Base-by-base conservation (phyloP, 2,329 filamentous ascomycete genomes). In the Fusarium mexicanum region DNA sequence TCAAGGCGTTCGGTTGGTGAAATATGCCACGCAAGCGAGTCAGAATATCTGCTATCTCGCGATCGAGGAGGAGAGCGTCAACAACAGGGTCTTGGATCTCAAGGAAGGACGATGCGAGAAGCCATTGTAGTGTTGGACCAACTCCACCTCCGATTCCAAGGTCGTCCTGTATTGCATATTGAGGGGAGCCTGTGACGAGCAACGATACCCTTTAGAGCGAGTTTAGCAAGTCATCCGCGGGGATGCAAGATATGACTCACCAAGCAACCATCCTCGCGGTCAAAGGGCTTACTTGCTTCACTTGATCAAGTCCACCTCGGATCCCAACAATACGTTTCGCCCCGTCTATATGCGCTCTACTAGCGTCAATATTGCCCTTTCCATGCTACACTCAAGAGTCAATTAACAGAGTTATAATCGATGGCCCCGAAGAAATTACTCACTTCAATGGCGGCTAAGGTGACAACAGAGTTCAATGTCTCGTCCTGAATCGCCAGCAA, bases 391-490 rank as follows among this genome's bases (percentile, higher is more conserved):
- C 6, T 4, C 13, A 11, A 29, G 6, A 17, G 53, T 77, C 20
- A 75, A 53, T 17, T 17, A 20, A 12, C 3, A 5, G 8, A 2
- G 14, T 13, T 16, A 8, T 26, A 26, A 4, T 9, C 6, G 11
- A 8, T 5, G 40, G 4, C 14, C 2, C 3, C 6, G 7, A 8
- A 13, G 20, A 8, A n/a, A 24, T 8, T 8, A 46, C 82, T 82
- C 71, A 89, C 88, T 77, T 90, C 88, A 53, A 90, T 90, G 2
- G 88, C 86, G 16, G 88, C 88, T 66, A 90, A 75, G 0, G 88
- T 90, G 47, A 90, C 85, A 13, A 90, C 87, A 1, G 88, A 86
- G 67, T 90, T 86, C 79, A 90, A 83, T 0, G 89, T 91, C 26
- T 83, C 87, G 61, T 90, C 87, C 64, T 88, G 85, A 6, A 87